Conservation (phyloP, 140 eudicot species). For the Senecio squalidus region DNA sequence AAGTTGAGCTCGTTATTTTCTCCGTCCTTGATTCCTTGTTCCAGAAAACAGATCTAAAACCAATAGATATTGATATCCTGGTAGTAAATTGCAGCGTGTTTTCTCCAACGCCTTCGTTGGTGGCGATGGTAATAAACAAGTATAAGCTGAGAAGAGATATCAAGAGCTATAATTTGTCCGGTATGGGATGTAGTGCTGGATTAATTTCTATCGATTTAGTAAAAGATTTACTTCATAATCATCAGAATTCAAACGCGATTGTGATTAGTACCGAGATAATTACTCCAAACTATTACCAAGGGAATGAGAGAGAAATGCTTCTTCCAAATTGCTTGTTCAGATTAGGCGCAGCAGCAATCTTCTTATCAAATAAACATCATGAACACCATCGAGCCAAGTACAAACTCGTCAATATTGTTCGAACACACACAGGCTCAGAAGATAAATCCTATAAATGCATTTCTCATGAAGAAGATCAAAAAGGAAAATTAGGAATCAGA, state of each 20-base stretch:
- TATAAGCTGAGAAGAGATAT: conserved; percentile 50
- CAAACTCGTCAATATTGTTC: conserved; percentile 22
- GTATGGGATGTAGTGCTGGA: conserved; percentile 64
- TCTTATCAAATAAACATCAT: conserved; percentile 22
- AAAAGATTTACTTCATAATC: conserved; percentile 34
- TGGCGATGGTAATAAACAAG: conserved; percentile 57
- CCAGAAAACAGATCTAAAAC: conserved; percentile 36
- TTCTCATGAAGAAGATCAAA: conserved; percentile 23
- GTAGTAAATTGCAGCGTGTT: conserved; percentile 60
- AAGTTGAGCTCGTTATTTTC: conserved; percentile 52
- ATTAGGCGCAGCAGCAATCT: conserved; percentile 31
- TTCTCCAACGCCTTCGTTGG: conserved; percentile 48
- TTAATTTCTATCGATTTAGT: conserved; percentile 50
- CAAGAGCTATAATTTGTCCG: conserved; percentile 45
- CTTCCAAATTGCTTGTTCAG: conserved; percentile 37
- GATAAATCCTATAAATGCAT: conserved; percentile 22
- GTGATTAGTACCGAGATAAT: conserved; percentile 14
- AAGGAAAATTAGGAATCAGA: conserved; percentile 25
- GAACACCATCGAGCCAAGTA: conserved; percentile 24
- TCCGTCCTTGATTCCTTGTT: conserved; percentile 40
- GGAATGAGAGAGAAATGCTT: conserved; percentile 29
- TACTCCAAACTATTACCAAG: conserved; percentile 30
- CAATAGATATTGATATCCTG: conserved; percentile 45
- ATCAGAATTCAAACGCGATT: conserved; percentile 37
- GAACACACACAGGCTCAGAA: conserved; percentile 24